Conservation (phyloP, 306 rosid genomes). For the Astragalus membranaceus region DNA sequence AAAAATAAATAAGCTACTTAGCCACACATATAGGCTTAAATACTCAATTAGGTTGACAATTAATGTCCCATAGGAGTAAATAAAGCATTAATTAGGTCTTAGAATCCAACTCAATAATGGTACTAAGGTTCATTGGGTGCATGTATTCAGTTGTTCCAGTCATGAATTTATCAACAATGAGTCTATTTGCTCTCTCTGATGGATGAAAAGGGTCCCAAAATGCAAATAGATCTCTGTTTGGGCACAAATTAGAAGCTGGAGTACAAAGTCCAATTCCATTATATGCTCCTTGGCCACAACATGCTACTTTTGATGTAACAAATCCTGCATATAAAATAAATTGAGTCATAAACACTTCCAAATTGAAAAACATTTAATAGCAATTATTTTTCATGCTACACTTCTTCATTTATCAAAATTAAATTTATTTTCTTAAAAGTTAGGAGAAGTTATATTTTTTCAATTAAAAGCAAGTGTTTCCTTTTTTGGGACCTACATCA, state of each 20-base stretch:
- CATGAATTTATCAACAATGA: constrained; percentile 40
- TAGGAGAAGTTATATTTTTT: too few species aligned
- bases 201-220: constrained; percentile 55
- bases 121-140: constrained; percentile 43
- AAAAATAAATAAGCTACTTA: neutral
- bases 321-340: constrained; percentile 29
- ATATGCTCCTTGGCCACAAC: constrained; percentile 50
- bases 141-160: constrained; percentile 35
- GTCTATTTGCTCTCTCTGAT: constrained; percentile 32
- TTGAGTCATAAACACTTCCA: neutral
- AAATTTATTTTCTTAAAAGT: too few species aligned
- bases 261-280: constrained; percentile 51
- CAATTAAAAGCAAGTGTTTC: too few species aligned
- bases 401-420: too few species aligned
- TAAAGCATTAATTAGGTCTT: constrained; percentile 17
- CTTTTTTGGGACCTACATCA: too few species aligned
- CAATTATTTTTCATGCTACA: neutral
- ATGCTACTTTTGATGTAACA: constrained; percentile 43
- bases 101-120: constrained; percentile 37
- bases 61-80: neutral
- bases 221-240: constrained; percentile 38
- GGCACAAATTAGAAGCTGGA: constrained; percentile 43
- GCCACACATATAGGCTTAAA: neutral
- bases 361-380: neutral
- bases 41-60: neutral